phyloP scores from a whole-genome alignment of 768 basidiomycete genomes.

The Boletellus ananiceps region DNA sequence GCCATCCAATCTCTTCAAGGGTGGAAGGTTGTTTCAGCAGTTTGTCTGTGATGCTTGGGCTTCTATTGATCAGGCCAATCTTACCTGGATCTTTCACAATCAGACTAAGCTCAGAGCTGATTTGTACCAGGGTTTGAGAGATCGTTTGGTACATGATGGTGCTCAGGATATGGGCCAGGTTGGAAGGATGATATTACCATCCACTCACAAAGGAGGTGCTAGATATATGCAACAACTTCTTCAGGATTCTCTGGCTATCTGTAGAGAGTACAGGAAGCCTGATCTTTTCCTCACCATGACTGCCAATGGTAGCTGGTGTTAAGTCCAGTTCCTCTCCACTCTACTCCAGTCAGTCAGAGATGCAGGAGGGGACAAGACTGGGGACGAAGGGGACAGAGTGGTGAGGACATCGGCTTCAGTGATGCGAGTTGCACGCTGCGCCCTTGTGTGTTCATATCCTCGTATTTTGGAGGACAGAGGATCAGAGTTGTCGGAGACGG shows the following conservation, averaged over 20 bases:
- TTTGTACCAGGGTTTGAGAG: conserved; percentile 32
- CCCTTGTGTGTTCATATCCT: too few relatives aligned
- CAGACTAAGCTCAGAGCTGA: conserved; percentile 34
- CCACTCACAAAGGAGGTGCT: conserved; percentile 40
- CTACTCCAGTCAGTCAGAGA: too few relatives aligned
- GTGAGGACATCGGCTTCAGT: too few relatives aligned
- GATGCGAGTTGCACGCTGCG: too few relatives aligned
- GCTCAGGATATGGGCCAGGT: conserved; percentile 26
- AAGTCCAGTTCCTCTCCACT: too few relatives aligned
- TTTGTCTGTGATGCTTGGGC: conserved; percentile 43
- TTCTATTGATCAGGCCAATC: conserved; percentile 36
- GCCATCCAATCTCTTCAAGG: conserved; percentile 35
- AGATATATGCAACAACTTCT: conserved; percentile 40
- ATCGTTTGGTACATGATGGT: conserved; percentile 26
- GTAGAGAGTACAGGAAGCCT: conserved; percentile 29
- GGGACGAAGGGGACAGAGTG: too few relatives aligned
- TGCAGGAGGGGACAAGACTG: too few relatives aligned
- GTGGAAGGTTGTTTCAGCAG: conserved; percentile 40
- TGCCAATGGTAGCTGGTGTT: conserved; percentile 42
- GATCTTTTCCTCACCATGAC: conserved; percentile 54
- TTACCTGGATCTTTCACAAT: conserved; percentile 33
- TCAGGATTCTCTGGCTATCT: conserved; percentile 47
- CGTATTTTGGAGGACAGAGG: too few relatives aligned
- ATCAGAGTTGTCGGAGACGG: too few relatives aligned
- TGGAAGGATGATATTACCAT: conserved; percentile 37